phyloP scores from a whole-genome alignment of 2,329 filamentous ascomycete species.

The Cercospora nicotianae region DNA sequence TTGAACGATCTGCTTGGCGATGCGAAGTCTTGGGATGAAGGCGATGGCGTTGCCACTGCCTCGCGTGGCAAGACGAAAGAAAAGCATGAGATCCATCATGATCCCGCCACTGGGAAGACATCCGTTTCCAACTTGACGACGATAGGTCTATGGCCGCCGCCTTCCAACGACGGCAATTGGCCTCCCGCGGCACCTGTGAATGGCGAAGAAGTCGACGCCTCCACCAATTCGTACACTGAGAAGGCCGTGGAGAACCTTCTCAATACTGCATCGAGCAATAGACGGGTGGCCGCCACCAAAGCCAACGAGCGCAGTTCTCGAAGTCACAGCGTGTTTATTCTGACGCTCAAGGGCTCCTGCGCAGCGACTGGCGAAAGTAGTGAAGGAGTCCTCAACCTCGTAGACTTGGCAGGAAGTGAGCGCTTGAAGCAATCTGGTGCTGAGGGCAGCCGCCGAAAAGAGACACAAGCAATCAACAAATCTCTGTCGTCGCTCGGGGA shows the following conservation, averaged over 20 bases:
- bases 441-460: slow-evolving; percentile 82
- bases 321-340: slow-evolving; percentile 93
- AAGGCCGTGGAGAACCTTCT: slow-evolving; percentile 48
- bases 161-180: slow-evolving; percentile 60
- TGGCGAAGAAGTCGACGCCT: slow-evolving; percentile 4
- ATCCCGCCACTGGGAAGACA: slow-evolving; percentile 77
- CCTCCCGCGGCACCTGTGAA: slow-evolving; percentile 29
- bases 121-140: slow-evolving; percentile 77
- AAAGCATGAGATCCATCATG: slow-evolving; percentile 87
- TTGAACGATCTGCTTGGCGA: slow-evolving; percentile 83
- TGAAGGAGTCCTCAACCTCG: slow-evolving; percentile 91
- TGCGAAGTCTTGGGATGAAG: slow-evolving; percentile 62
- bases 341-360: slow-evolving; percentile 68
- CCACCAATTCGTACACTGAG: slow-evolving; percentile 32
- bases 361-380: slow-evolving; percentile 75
- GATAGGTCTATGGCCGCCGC: slow-evolving; percentile 72
- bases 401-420: slow-evolving; percentile 93
- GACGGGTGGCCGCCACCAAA: slow-evolving; percentile 93
- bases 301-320: slow-evolving; percentile 93
- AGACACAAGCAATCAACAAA: slow-evolving; percentile 98
- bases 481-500: slow-evolving; percentile 88
- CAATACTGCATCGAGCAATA: slow-evolving; percentile 76
- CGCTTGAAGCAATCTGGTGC: slow-evolving; percentile 82
- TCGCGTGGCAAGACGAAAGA: slow-evolving; percentile 56
- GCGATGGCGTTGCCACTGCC: slow-evolving; percentile 32